These are phyloP conservation scores for Alternaria angustiovoidea DNA, from an alignment of 2,329 filamentous ascomycete genomes.

Conservation along the genomic window DNA sequence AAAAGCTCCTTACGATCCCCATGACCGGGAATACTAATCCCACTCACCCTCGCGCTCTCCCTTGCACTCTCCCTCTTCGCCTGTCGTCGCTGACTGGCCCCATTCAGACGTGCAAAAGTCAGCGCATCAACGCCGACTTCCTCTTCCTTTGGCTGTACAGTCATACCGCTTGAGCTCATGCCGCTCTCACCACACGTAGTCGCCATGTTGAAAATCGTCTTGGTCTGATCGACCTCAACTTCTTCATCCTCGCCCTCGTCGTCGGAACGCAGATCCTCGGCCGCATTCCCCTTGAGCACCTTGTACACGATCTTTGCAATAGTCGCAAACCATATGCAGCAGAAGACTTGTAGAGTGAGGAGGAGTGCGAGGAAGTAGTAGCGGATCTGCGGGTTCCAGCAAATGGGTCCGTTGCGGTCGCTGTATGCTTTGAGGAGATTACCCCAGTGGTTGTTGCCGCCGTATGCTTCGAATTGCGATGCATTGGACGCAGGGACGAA, in stretches of 20 bases:
- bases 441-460: conserved; percentile 54
- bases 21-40: conserved; percentile 72
- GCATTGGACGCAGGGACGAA: conserved; percentile 65
- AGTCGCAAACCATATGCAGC: conserved; percentile 87
- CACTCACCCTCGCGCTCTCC: conserved; percentile 58
- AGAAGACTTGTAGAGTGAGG: conserved; percentile 79
- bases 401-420: conserved; percentile 75
- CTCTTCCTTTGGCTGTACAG: conserved; percentile 65
- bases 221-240: conserved; percentile 49
- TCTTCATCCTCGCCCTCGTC: conserved; percentile 76
- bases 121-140: conserved; percentile 78
- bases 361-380: conserved; percentile 80
- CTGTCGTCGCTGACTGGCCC: conserved; percentile 57
- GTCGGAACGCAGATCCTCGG: conserved; percentile 88
- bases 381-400: conserved; percentile 78
- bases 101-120: conserved; percentile 63
- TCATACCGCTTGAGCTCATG: conserved; percentile 27
- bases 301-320: conserved; percentile 83
- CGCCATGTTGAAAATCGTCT: conserved; percentile 31
- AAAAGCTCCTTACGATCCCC: conserved; percentile 82
- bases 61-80: conserved; percentile 63
- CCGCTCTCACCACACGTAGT: conserved; percentile 42
- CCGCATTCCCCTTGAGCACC: conserved; percentile 77
- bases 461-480: conserved; percentile 45
- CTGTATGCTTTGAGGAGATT: conserved; percentile 79